phyloP scores from a whole-genome alignment of 1,284 basidiomycete genomes.

The Trichosporon sp. region DNA sequence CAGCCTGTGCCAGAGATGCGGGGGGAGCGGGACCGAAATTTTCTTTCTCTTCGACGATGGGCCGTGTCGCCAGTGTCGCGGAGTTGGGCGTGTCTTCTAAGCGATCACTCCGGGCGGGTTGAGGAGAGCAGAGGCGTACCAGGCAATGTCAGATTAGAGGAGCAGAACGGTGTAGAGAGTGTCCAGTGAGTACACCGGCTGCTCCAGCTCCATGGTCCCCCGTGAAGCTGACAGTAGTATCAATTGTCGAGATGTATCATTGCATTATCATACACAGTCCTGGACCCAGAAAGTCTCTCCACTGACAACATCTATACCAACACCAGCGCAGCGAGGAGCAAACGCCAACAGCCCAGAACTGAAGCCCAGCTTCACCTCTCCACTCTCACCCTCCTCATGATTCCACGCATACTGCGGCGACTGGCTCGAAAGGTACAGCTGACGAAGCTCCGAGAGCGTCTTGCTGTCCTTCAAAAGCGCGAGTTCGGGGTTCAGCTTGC shows the following conservation, averaged over 20 bases:
- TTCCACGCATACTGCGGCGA: background rate
- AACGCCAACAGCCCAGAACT: background rate
- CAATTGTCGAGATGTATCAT: background rate
- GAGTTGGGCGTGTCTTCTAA: constrained; percentile 46
- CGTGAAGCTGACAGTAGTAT: background rate
- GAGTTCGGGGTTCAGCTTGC: background rate
- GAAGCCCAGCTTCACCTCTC: background rate
- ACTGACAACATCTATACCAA: background rate
- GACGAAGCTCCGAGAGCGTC: constrained; percentile 30
- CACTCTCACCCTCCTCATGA: background rate
- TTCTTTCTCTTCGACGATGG: constrained; percentile 52
- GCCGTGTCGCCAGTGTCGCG: constrained; percentile 44
- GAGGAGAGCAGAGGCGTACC: too few relatives aligned
- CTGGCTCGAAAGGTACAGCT: constrained; percentile 30
- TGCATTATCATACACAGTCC: too few relatives aligned
- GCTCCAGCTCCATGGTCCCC: too few relatives aligned
- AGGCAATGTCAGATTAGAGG: too few relatives aligned
- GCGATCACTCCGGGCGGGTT: too few relatives aligned
- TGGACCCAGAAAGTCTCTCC: too few relatives aligned
- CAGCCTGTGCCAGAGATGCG: constrained; percentile 46
- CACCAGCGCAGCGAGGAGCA: background rate
- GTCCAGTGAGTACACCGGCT: background rate
- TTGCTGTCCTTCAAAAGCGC: background rate
- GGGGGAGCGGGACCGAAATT: constrained; percentile 46
- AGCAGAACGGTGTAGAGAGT: background rate